A percentile compares a stretch with the other conserved stretches of the same genome.
Evolutionary conservation across 1,139 yeast species (phyloP).

Genomic region (Taphrina populina): DNA sequence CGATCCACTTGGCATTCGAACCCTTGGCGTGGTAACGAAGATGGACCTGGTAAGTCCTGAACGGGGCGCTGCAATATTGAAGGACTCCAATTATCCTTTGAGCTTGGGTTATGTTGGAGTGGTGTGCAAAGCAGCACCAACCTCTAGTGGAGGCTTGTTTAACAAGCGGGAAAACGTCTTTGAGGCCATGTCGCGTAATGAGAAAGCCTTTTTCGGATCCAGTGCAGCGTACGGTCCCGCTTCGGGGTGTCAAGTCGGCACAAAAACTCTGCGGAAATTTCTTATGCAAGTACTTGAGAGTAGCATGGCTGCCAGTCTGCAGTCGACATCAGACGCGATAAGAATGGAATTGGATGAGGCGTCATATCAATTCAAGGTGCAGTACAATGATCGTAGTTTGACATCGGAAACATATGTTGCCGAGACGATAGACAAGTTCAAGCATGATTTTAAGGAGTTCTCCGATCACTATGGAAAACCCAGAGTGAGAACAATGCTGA

Average conservation of each 20-base stretch:
- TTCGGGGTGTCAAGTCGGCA: slow-evolving; percentile 60
- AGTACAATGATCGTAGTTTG: slow-evolving; percentile 87
- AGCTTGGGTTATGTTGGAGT: slow-evolving; percentile 98
- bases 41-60: slow-evolving; percentile 82
- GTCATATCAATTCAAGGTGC: slow-evolving; percentile 88
- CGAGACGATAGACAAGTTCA: slow-evolving; percentile 82
- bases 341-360: slow-evolving; percentile 93
- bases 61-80: slow-evolving; percentile 64
- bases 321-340: slow-evolving; percentile 82
- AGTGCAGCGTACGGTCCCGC: slow-evolving; percentile 24
- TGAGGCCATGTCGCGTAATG: slow-evolving; percentile 50
- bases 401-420: slow-evolving; percentile 94
- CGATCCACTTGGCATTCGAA: slow-evolving; percentile 91
- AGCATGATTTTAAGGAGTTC: slow-evolving; percentile 81
- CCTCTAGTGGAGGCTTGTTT: slow-evolving; percentile 39
- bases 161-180: slow-evolving; percentile 40
- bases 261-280: slow-evolving; percentile 71
- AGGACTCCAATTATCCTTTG: slow-evolving; percentile 80
- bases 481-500: slow-evolving; percentile 73
- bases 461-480: slow-evolving; percentile 78
- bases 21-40: slow-evolving; percentile 93
- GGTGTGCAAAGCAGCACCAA: slow-evolving; percentile 70
- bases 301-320: slow-evolving; percentile 84
- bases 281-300: slow-evolving; percentile 82
- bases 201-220: slow-evolving; percentile 39